Conservation (phyloP, 2,329 filamentous ascomycete species). For the Cladosporium sp. region DNA sequence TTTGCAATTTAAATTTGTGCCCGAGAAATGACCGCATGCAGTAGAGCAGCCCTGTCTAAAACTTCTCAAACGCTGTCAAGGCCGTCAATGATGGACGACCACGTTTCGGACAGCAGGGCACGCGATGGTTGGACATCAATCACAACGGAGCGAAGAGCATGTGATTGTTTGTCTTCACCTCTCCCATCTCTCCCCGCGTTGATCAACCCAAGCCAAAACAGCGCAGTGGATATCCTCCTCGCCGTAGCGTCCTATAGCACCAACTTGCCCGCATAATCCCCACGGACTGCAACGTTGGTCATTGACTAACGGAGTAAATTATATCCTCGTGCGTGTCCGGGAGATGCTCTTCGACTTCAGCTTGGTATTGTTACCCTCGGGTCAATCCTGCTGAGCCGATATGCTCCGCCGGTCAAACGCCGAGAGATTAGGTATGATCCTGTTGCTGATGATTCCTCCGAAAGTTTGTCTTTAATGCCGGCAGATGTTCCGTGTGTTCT, state of each 20-base stretch:
- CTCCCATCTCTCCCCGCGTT: conserved; percentile 9
- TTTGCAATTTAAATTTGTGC: neutral
- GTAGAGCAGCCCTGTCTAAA: neutral
- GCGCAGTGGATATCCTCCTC: conserved; percentile 2
- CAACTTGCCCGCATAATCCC: conserved; percentile 7
- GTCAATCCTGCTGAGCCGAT: no score
- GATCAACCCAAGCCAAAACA: conserved; percentile 5
- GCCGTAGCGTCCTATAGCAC: conserved; percentile 2
- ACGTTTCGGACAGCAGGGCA: neutral
- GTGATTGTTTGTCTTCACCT: conserved; percentile 1
- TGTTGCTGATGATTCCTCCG: no score
- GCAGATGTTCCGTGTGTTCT: no score
- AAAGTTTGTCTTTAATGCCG: no score
- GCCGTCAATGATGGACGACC: neutral
- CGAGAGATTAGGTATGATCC: no score
- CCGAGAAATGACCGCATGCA: neutral
- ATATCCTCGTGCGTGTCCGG: no score
- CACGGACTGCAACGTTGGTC: conserved; percentile 8
- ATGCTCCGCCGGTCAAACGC: no score
- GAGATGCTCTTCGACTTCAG: no score
- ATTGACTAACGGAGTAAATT: neutral
- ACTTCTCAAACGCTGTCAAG: no score
- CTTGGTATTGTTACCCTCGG: no score
- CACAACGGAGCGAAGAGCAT: no score
- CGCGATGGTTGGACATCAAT: neutral